Evolutionary conservation across 1,284 basidiomycete genomes (phyloP).

Genomic region (Moesziomyces globuligerus): DNA sequence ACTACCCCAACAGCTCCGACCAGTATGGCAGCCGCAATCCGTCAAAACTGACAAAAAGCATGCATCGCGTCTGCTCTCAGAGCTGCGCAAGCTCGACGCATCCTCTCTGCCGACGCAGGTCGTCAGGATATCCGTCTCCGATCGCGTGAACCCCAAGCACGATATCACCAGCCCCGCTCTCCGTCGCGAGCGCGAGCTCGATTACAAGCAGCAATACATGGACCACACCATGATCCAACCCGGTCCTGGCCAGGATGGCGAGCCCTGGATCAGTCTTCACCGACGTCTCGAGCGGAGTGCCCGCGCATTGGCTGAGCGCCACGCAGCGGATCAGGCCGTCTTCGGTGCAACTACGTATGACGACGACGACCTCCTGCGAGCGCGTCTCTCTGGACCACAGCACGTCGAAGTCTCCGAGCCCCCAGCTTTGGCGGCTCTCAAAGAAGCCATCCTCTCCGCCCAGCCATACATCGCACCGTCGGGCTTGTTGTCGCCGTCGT

Average conservation of each 20-base stretch:
- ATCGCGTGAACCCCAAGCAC: conserved; percentile 4
- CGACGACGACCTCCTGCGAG: conserved; percentile 1
- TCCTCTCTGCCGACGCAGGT: not conserved
- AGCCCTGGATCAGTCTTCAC: conserved; percentile 20
- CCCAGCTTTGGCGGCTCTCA: conserved; percentile 6
- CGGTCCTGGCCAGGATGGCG: conserved; percentile 9
- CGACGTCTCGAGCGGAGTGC: conserved; percentile 3
- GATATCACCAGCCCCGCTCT: not conserved
- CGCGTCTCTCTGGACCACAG: not conserved
- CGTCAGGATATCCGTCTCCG: conserved; percentile 10
- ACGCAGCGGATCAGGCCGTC: conserved; percentile 12
- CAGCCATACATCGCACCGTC: conserved; percentile 2
- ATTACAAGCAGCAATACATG: conserved; percentile 6
- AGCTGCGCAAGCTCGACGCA: conserved; percentile 5
- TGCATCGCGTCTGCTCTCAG: conserved; percentile 4
- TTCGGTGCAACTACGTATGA: conserved; percentile 9
- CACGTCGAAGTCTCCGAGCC: conserved; percentile 5
- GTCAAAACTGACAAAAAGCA: not conserved
- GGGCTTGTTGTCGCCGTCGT: not conserved
- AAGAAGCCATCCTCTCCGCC: conserved; percentile 4
- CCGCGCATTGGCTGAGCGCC: not conserved
- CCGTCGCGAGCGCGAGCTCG: not conserved
- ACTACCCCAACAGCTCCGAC: not conserved
- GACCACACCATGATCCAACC: conserved; percentile 9
- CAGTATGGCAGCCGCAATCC: conserved; percentile 9